Base-by-base conservation (phyloP, 129 eudicot species). In the Logfia minima region DNA sequence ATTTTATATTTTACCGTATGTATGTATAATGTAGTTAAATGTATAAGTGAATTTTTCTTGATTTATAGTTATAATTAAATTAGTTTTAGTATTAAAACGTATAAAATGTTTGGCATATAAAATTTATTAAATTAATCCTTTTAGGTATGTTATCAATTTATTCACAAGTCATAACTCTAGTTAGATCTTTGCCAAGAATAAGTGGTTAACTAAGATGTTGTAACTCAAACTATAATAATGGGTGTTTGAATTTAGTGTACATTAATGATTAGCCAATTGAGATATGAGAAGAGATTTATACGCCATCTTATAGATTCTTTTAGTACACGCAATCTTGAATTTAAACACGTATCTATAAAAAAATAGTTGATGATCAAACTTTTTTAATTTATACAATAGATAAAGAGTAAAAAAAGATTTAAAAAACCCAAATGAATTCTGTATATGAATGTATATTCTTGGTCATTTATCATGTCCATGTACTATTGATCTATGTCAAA, bases 401-500 rank as follows among this genome's bases (percentile, higher is more conserved):
- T n/a, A 17, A 26, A 59, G 11, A 74, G 4, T 62, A 1, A 17
- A 41, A 29, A 58, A 6, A 51, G 35, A n/a, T 41, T 9, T 6
- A 16, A 45, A 43, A 76, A 77, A 32, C 28, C 35, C 68, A 55
- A 55, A 22, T 24, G 60, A 21, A 17, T 52, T 19, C 9, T 17
- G n/a, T 56, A n/a, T 56, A 45, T 62, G 22, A 63, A 59, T n/a
- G 11, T 71, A 51, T 71, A 51, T 71, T 43, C 55, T 48, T 71
- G 62, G 21, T 63, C 67, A 17, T 62, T 35, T 62, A 71, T 31
- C 24, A 35, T 71, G 29, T 28, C 77, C 77, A 71, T 72, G 26
- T 71, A 19, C 28, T 71, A 62, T 31, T 71, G 59, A 71, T 83
- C 61, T 48, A 66, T 68, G 62, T 84, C 89, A 84, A 83, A 84